Conservation (phyloP, 306 rosid genomes). For the Lagenaria siceraria region DNA sequence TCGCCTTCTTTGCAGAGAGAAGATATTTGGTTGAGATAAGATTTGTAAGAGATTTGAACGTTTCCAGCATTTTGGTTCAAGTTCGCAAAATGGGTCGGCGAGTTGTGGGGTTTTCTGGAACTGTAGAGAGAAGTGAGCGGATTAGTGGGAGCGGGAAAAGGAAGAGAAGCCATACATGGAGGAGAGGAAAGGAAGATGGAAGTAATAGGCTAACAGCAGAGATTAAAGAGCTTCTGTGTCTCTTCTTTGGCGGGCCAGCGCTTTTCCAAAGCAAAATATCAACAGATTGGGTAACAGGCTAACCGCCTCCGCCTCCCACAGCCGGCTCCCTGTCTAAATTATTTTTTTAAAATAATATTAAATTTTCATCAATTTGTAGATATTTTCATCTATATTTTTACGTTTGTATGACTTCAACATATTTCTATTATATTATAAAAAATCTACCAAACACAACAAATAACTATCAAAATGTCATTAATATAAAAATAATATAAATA, state of each 20-base stretch:
- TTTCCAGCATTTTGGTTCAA: constrained; percentile 6
- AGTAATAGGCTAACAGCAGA: not conserved
- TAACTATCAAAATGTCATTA: too few species aligned
- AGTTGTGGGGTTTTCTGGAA: constrained; percentile 5
- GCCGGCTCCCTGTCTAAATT: too few species aligned
- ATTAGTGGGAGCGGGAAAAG: constrained; percentile 16
- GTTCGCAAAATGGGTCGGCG: constrained; percentile 19
- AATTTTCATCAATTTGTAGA: too few species aligned
- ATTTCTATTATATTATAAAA: too few species aligned
- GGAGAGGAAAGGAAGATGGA: not conserved
- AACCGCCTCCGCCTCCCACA: too few species aligned
- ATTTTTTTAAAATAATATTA: too few species aligned
- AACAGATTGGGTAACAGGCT: not conserved
- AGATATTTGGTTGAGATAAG: constrained; percentile 28
- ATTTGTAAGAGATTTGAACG: constrained; percentile 15
- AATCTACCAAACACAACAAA: too few species aligned
- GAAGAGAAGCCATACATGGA: constrained; percentile 45
- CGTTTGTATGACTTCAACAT: too few species aligned
- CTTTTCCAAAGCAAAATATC: not conserved
- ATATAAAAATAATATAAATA: too few species aligned
- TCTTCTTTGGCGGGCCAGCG: not conserved
- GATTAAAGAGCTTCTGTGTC: not conserved
- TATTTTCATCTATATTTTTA: too few species aligned
- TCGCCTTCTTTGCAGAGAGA: constrained; percentile 44
- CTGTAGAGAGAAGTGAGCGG: constrained; percentile 8